Percentiles rank a stretch among this genome's conserved stretches.
Evolutionary conservation across 164 flowering plant species (phyloP).

Genomic region (Malania oleifera): DNA sequence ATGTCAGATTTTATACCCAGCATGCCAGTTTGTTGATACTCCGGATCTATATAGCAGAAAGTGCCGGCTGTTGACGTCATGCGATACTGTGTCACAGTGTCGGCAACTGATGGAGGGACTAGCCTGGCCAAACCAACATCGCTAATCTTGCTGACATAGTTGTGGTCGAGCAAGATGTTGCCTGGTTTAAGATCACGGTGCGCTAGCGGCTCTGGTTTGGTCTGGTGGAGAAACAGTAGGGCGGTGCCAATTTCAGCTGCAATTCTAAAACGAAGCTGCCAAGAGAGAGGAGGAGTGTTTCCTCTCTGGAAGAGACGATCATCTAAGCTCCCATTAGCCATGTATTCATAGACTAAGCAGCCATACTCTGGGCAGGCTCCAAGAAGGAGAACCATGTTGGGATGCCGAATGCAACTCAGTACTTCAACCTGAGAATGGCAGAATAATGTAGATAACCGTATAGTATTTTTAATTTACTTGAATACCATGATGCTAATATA

Average conservation of each 20-base stretch:
- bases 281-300: conserved; percentile 41
- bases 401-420: conserved; percentile 48
- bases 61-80: conserved; percentile 79
- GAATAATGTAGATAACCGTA: background rate
- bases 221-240: conserved; percentile 61
- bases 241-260: conserved; percentile 65
- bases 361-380: conserved; percentile 58
- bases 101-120: conserved; percentile 56
- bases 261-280: conserved; percentile 54
- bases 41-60: conserved; percentile 73
- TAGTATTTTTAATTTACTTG: background rate
- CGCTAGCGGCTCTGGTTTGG: conserved; percentile 69
- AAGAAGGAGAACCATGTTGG: conserved; percentile 49
- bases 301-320: conserved; percentile 47
- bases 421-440: conserved; percentile 39
- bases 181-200: conserved; percentile 71
- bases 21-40: conserved; percentile 77
- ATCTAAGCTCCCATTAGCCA: conserved; percentile 70
- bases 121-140: conserved; percentile 69
- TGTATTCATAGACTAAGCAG: conserved; percentile 47
- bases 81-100: conserved; percentile 55
- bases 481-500: background rate
- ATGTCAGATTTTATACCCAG: conserved; percentile 65
- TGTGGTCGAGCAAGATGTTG: conserved; percentile 61
- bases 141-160: conserved; percentile 57